These are phyloP conservation scores for Lithohypha guttulata DNA, from an alignment of 2,329 filamentous ascomycete species.

Conservation along the genomic window DNA sequence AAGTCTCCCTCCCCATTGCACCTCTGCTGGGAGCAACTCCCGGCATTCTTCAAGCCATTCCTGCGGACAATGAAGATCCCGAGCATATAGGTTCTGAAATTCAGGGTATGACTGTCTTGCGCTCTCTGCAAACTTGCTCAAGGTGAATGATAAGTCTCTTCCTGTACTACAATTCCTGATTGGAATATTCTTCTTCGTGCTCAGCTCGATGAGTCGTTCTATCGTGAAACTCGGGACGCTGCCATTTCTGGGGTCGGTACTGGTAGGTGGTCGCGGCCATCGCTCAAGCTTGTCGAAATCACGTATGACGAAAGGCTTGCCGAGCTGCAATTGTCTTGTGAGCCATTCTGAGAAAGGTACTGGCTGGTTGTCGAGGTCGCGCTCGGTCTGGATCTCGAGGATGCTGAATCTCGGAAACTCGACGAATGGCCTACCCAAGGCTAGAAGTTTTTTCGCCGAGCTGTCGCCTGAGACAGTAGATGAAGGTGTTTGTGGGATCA, in stretches of 20 bases:
- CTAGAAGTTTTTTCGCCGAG: conserved; percentile 22
- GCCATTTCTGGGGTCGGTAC: conserved; percentile 9
- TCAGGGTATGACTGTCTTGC: conserved; percentile 21
- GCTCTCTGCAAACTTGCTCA: conserved; percentile 26
- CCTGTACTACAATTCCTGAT: conserved; percentile 28
- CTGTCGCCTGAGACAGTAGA: conserved; percentile 18
- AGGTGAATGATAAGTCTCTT: conserved; percentile 26
- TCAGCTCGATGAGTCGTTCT: conserved; percentile 25
- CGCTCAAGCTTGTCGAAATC: conserved; percentile 25
- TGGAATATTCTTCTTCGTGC: conserved; percentile 27
- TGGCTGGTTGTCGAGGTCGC: conserved; percentile 17
- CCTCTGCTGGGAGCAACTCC: conserved; percentile 24
- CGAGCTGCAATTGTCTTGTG: conserved; percentile 24
- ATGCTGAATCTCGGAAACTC: conserved; percentile 26
- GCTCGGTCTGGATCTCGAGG: conserved; percentile 20
- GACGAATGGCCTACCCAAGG: conserved; percentile 23
- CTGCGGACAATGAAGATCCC: conserved; percentile 27
- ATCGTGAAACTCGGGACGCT: conserved; percentile 23
- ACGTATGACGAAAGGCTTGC: conserved; percentile 27
- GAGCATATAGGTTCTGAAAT: conserved; percentile 27
- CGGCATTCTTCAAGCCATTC: conserved; percentile 26
- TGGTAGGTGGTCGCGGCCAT: conserved; percentile 20
- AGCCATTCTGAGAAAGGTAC: conserved; percentile 24
- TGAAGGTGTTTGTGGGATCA: conserved; percentile 22
- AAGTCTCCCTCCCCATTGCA: conserved; percentile 26